Percentiles rank a stretch among this genome's conserved stretches.
These are phyloP conservation scores for Microbotryum violaceum DNA, from an alignment of 1,284 basidiomycete species.

Conservation along the genomic window DNA sequence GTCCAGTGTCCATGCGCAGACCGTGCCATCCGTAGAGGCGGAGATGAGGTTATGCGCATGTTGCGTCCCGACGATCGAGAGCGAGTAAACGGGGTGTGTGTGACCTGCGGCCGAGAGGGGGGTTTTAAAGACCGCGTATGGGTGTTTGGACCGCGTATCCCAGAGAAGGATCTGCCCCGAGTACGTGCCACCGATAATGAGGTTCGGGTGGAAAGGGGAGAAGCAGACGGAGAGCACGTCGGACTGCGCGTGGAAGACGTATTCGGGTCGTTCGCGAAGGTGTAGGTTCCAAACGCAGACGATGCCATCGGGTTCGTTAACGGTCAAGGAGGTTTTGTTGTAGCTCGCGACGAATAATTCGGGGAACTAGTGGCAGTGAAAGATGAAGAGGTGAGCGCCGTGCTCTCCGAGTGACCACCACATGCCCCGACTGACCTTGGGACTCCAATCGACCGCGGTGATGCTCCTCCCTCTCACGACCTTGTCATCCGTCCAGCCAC, in stretches of 20 bases:
- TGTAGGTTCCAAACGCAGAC: slow-evolving; percentile 98
- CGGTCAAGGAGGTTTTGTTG: slow-evolving; percentile 83
- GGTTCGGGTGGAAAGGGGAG: slow-evolving; percentile 94
- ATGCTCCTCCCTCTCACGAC: slow-evolving; percentile 86
- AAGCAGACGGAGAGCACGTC: slow-evolving; percentile 94
- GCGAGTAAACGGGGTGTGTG: slow-evolving; percentile 95
- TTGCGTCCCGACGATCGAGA: slow-evolving; percentile 95
- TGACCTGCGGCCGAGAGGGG: slow-evolving; percentile 85
- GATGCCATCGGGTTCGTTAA: slow-evolving; percentile 92
- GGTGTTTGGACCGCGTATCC: slow-evolving; percentile 89
- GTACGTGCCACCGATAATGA: slow-evolving; percentile 95
- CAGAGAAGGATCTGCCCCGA: slow-evolving; percentile 96
- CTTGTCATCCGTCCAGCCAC: slow-evolving; percentile 79
- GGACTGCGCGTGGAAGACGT: slow-evolving; percentile 95
- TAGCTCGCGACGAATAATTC: slow-evolving; percentile 92
- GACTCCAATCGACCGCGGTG: slow-evolving; percentile 95
- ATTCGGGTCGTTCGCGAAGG: slow-evolving; percentile 87
- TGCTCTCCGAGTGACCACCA: too few relatives aligned
- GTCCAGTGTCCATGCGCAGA: slow-evolving; percentile 96
- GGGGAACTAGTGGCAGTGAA: slow-evolving; percentile 54
- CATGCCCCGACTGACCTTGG: slow-evolving; percentile 55
- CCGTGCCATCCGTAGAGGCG: slow-evolving; percentile 88
- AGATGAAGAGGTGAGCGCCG: too few relatives aligned
- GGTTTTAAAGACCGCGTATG: slow-evolving; percentile 90
- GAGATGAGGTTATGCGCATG: slow-evolving; percentile 96